A percentile compares a stretch with the other conserved stretches of the same genome.
These are phyloP conservation scores for Diaporthe ilicicola DNA, from an alignment of 2,329 filamentous ascomycete genomes.

Conservation along the genomic window DNA sequence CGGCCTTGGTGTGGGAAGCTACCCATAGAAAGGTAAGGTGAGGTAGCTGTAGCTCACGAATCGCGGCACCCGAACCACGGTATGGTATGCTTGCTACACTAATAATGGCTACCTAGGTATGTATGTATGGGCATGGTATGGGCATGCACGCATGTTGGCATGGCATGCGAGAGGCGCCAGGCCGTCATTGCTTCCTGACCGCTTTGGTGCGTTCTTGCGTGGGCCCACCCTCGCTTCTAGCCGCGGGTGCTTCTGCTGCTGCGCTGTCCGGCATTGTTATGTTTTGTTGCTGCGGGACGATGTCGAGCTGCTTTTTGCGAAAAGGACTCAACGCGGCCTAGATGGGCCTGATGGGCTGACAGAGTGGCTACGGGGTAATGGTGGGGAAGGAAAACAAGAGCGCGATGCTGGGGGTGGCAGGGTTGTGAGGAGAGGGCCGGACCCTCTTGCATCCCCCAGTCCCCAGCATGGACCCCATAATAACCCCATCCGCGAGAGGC, in stretches of 20 bases:
- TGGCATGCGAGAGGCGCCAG: not conserved
- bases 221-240: not conserved
- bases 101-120: too few relatives aligned
- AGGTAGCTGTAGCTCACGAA: not conserved
- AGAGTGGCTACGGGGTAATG: not conserved
- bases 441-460: not conserved
- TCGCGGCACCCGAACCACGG: conserved; percentile 7
- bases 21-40: not conserved
- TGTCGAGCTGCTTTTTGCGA: not conserved
- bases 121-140: too few relatives aligned
- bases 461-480: not conserved
- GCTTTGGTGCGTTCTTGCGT: conserved; percentile 12
- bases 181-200: conserved; percentile 4
- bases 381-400: not conserved
- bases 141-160: not conserved
- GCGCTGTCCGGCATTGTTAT: not conserved
- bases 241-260: not conserved
- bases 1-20: conserved; percentile 1
- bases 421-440: not conserved
- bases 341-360: not conserved
- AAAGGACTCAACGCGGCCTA: not conserved
- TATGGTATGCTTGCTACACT: not conserved
- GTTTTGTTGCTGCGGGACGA: not conserved
- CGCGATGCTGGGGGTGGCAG: not conserved
- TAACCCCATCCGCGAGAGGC: conserved; percentile 20